Base-by-base conservation (phyloP, 192 early-diverging fungal species). In the Backusella parvicylindrica region DNA sequence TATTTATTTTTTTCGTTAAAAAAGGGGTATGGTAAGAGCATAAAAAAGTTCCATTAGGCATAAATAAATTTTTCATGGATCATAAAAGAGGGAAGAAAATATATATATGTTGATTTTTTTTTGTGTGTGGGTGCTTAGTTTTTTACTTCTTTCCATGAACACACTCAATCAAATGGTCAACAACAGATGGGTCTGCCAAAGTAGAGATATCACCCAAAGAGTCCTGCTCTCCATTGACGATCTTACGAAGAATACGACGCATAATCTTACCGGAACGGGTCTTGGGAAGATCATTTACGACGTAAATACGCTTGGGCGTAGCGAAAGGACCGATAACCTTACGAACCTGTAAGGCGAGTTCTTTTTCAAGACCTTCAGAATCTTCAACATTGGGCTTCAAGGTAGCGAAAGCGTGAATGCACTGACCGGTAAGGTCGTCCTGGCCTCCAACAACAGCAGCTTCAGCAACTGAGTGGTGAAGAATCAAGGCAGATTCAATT, bases 191-290 rank as follows among this genome's bases (percentile, higher is more conserved):
- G 43, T 99, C 95, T 15, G 94, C 92, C 75, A 99, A 83, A 13
- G 96, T 97, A 36, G 86, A 89, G 72, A 95, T 84, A 81, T 98
- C 97, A 53, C 97, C 97, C 9, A 99, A 82, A 73, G 93, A 89
- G 78, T 92, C 90, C 3, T 90, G 81, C 73, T 99, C 95, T 72
- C 88, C 88, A 35, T 87, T 94, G 69, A 97, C 94, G 66, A 96
- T 90, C 91, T 99, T 99, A 79, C 96, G 87, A 81, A 99, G 86
- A 75, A 99, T 92, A 60, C 97, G 89, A 56, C 97, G 88, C 93
- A 99, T 97, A 79, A 99, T 96, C 88, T 99, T 99, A 60, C 97
- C 97, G 33, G 91, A 92, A 28, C 96, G 89, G 16, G 97, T 99
- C 88, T 99, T 98, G 77, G 97, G 97, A 64, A 98, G 86, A 82